Percentiles rank a stretch among this genome's conserved stretches.
phyloP scores from a whole-genome alignment of 2,329 filamentous ascomycete species.

The Blastomyces gilchristii region DNA sequence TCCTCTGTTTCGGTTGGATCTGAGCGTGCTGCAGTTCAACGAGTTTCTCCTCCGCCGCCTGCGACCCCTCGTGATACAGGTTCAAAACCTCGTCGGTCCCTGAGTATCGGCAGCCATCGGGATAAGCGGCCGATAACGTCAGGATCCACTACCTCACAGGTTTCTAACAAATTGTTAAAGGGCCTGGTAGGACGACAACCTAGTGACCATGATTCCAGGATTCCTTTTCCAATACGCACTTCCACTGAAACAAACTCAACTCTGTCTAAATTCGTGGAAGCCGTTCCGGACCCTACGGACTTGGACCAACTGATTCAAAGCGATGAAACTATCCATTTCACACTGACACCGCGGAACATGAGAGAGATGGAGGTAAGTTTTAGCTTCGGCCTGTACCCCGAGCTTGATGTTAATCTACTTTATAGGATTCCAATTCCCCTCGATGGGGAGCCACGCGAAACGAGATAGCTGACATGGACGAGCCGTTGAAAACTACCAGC shows the following conservation, averaged over 20 bases:
- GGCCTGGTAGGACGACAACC: constrained; percentile 30
- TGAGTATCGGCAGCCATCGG: constrained; percentile 30
- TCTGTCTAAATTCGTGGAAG: constrained; percentile 3
- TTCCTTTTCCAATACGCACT: constrained; percentile 24
- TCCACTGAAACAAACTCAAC: constrained; percentile 29
- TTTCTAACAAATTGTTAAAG: constrained; percentile 35
- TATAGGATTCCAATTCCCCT: constrained; percentile 27
- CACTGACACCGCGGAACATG: constrained; percentile 69
- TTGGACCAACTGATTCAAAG: constrained; percentile 74
- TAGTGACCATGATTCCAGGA: constrained; percentile 17
- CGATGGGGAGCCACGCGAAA: constrained; percentile 25
- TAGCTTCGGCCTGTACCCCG: neutral
- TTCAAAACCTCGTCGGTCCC: constrained; percentile 29
- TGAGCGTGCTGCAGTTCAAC: constrained; percentile 35
- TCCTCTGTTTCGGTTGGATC: constrained; percentile 19
- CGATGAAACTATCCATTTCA: constrained; percentile 73
- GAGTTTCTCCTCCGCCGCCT: constrained; percentile 27
- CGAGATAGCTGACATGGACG: constrained; percentile 29
- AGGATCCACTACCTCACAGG: constrained; percentile 32
- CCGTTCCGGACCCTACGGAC: constrained; percentile 46
- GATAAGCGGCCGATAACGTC: constrained; percentile 32
- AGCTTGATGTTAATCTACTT: constrained; percentile 2
- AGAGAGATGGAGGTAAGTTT: constrained; percentile 59
- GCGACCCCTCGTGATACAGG: constrained; percentile 21
- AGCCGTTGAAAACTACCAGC: constrained; percentile 29